Percentiles rank a stretch among this genome's conserved stretches.
Conservation (phyloP, 2,329 filamentous ascomycete species). For the Nigrograna mackinnonii region DNA sequence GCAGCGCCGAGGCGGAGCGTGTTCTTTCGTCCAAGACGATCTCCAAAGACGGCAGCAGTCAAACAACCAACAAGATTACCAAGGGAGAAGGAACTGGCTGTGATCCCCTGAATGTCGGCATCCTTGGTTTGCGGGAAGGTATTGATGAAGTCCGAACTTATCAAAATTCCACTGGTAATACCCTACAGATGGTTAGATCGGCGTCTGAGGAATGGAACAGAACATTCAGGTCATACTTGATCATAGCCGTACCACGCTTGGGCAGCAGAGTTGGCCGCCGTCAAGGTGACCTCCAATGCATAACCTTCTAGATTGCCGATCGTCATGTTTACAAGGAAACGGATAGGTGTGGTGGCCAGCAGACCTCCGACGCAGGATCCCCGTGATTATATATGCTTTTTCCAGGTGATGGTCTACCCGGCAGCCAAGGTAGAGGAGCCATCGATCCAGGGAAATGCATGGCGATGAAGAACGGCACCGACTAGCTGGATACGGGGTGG, state of each 20-base stretch:
- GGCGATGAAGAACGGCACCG: no score
- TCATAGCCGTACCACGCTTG: no score
- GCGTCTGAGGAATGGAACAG: no score
- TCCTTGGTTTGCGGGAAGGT: constrained; percentile 21
- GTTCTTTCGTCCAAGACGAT: constrained; percentile 20
- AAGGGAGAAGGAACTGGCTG: constrained; percentile 24
- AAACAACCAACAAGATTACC: constrained; percentile 20
- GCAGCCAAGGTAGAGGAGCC: no score
- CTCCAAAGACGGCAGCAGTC: constrained; percentile 16
- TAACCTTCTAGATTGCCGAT: constrained; percentile 19
- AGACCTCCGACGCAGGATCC: no score
- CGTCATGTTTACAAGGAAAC: constrained; percentile 2
- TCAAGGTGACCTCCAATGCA: constrained; percentile 20
- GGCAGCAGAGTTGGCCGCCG: constrained; percentile 21
- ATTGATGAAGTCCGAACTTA: constrained; percentile 19
- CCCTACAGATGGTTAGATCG: constrained; percentile 6
- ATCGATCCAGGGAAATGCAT: no score
- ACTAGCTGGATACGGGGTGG: constrained; percentile 6
- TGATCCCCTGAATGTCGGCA: constrained; percentile 22
- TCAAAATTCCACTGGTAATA: constrained; percentile 16
- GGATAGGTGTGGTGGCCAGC: no score
- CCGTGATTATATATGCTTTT: no score
- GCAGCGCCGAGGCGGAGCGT: constrained; percentile 16
- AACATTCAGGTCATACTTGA: no score
- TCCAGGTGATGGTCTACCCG: no score